Evolutionary conservation across 768 basidiomycete genomes (phyloP), one percentile per base, ranked within the genome.

Genomic region (Mycena venus): DNA sequence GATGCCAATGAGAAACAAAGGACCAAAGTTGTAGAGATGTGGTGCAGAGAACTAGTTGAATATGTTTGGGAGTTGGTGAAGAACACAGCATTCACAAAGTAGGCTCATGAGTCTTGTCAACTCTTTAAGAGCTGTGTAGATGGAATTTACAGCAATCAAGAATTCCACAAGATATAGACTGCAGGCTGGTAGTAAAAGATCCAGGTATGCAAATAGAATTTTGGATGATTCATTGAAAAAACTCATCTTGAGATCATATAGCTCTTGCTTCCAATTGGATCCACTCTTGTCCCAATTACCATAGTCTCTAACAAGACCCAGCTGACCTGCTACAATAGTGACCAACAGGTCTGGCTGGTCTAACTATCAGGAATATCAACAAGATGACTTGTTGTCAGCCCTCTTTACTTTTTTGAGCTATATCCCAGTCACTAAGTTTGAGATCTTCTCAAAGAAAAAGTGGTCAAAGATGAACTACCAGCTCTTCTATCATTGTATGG

Each of bases 401-500:
- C 0, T 80, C 80, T 0, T 53, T 66, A 19, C 79, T 1, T 76
- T 86, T 0, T 21, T 87, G 0, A 85, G 80, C 6, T 86, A 85
- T 55, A 74, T 87, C 2, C 84, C 85, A 1, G 80, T 83, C 1
- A 65, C 79, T 3, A 83, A 84, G 69, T 73, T 86, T 2, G 77
- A 80, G 9, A 80, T 77, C 44, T 79, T 79, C 47, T 61, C 8
- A 14, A 40, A 56, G 6, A n/a, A n/a, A n/a, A 68, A 29, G 12
- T 72, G 77, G 8, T 79, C 78, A 14, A 53, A 74, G 4, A 77
- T 69, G 0, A 65, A 64, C 4, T 79, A 83, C n/a, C 77, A 81
- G 12, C 79, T 85, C 0, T 85, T 86, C 69, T 85, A 88, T 58
- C 32, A 79, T 7, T 84, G 82, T 69, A 84, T 79, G 68, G 55